Percentiles rank a stretch among this genome's conserved stretches.
Conservation (phyloP, 2,329 filamentous ascomycete genomes). For the Incumbomyces lentus region DNA sequence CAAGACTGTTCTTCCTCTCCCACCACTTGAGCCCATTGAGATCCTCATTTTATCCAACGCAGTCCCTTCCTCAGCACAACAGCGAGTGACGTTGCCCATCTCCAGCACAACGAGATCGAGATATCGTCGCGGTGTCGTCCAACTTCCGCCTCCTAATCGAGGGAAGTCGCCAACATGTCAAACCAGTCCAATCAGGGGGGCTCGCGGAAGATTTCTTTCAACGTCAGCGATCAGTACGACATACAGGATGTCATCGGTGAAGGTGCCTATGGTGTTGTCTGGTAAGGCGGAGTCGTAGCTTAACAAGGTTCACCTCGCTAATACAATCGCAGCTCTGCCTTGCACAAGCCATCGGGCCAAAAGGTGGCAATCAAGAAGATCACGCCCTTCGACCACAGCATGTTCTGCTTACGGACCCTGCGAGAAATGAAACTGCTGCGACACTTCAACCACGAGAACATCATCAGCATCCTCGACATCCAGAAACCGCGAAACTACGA, state of each 20-base stretch:
- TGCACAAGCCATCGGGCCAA: slow-evolving; percentile 95
- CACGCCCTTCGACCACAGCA: slow-evolving; percentile 96
- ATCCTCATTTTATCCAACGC: no score
- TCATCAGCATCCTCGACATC: slow-evolving; percentile 98
- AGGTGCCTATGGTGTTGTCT: slow-evolving; percentile 96
- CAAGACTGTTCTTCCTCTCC: no score
- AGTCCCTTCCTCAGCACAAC: no score
- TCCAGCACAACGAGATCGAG: no score
- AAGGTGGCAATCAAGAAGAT: slow-evolving; percentile 99
- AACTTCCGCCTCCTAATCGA: no score
- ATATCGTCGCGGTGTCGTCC: no score
- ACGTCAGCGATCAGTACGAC: slow-evolving; percentile 98
- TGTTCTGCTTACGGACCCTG: slow-evolving; percentile 93
- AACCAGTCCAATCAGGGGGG: slow-evolving; percentile 46
- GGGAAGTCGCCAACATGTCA: slow-evolving; percentile 25
- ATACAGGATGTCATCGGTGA: slow-evolving; percentile 99
- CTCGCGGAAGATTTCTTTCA: slow-evolving; percentile 95
- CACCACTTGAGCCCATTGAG: no score
- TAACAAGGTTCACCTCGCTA: not conserved
- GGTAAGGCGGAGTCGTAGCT: slow-evolving; percentile 48
- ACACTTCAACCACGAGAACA: slow-evolving; percentile 99
- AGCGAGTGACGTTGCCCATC: no score
- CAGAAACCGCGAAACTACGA: slow-evolving; percentile 96
- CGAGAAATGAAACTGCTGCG: slow-evolving; percentile 98
- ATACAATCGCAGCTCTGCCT: slow-evolving; percentile 61